Conservation (phyloP, 495 filamentous ascomycete genomes). For the Aspergillus hancockii region DNA sequence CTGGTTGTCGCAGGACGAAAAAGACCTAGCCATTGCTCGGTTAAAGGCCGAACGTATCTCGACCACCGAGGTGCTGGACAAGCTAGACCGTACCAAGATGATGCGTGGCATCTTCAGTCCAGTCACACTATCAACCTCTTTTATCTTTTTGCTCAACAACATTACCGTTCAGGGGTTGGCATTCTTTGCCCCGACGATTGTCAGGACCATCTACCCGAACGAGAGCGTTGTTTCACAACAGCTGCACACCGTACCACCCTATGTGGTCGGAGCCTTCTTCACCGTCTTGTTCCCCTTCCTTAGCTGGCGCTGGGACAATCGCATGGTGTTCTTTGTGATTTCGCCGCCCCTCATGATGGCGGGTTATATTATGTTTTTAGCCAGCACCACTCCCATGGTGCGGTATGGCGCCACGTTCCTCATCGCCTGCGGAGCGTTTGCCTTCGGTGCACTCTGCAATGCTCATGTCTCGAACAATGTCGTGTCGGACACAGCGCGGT, state of each 20-base stretch:
- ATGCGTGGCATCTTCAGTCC: conserved; percentile 52
- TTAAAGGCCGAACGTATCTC: conserved; percentile 66
- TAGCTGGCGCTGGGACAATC: conserved; percentile 58
- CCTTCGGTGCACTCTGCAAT: conserved; percentile 63
- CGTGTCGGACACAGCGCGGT: conserved; percentile 67
- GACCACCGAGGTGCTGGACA: conserved; percentile 61
- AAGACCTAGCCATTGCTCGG: conserved; percentile 60
- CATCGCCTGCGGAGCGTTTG: conserved; percentile 57
- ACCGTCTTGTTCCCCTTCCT: conserved; percentile 61
- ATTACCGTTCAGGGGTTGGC: conserved; percentile 59
- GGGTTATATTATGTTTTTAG: conserved; percentile 75
- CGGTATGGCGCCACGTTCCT: conserved; percentile 75
- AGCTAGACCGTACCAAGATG: conserved; percentile 45
- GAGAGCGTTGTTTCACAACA: conserved; percentile 58
- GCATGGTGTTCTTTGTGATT: conserved; percentile 47
- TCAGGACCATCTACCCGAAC: conserved; percentile 60
- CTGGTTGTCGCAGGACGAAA: conserved; percentile 67
- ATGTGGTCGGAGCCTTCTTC: conserved; percentile 68
- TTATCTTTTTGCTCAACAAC: conserved; percentile 57
- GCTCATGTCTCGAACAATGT: conserved; percentile 70
- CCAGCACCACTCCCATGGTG: conserved; percentile 48
- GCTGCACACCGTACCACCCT: conserved; percentile 71
- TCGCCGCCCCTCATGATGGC: conserved; percentile 58
- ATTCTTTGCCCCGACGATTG: conserved; percentile 74
- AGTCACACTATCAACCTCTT: conserved; percentile 44